Percentiles rank a stretch among this genome's conserved stretches.
Evolutionary conservation across 768 basidiomycete species (phyloP).

Genomic region (Gymnopilus dilepis): DNA sequence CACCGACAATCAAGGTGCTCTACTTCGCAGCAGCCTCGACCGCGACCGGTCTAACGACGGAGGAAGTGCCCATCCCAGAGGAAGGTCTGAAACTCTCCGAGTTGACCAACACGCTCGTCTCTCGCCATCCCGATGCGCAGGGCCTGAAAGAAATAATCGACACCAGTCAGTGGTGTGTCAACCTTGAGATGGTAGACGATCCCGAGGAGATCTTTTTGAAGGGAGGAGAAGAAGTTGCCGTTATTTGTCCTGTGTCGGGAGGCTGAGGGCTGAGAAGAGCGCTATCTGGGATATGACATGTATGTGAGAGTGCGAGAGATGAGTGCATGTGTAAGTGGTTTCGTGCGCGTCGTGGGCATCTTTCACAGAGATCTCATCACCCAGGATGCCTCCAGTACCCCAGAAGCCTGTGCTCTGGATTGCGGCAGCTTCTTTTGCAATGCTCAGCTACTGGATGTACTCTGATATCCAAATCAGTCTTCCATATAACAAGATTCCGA

Average conservation of each 20-base stretch:
- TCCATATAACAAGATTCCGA: slow-evolving; percentile 5
- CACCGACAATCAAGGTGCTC: slow-evolving; percentile 48
- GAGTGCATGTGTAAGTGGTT: slow-evolving; percentile 1
- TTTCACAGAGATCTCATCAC: background rate
- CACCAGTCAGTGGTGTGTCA: slow-evolving; percentile 76
- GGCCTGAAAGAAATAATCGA: slow-evolving; percentile 57
- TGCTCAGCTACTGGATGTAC: slow-evolving; percentile 22
- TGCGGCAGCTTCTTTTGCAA: slow-evolving; percentile 18
- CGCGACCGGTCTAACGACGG: slow-evolving; percentile 60
- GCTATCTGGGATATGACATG: background rate
- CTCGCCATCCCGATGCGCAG: slow-evolving; percentile 55
- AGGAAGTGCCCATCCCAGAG: slow-evolving; percentile 55
- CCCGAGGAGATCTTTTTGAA: slow-evolving; percentile 50
- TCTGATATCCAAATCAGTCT: slow-evolving; percentile 18
- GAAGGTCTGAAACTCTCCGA: slow-evolving; percentile 53
- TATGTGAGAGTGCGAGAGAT: background rate
- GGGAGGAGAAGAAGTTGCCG: slow-evolving; percentile 79
- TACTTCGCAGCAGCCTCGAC: slow-evolving; percentile 74
- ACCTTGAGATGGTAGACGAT: slow-evolving; percentile 79
- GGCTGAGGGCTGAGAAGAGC: slow-evolving; percentile 51
- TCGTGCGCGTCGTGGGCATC: slow-evolving; percentile 3
- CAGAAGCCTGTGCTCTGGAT: slow-evolving; percentile 15
- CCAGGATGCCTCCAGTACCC: slow-evolving; percentile 12
- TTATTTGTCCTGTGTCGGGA: slow-evolving; percentile 85
- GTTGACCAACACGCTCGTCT: slow-evolving; percentile 55